Base-by-base conservation (phyloP, 1,284 basidiomycete species). In the Athelia psychrophila region DNA sequence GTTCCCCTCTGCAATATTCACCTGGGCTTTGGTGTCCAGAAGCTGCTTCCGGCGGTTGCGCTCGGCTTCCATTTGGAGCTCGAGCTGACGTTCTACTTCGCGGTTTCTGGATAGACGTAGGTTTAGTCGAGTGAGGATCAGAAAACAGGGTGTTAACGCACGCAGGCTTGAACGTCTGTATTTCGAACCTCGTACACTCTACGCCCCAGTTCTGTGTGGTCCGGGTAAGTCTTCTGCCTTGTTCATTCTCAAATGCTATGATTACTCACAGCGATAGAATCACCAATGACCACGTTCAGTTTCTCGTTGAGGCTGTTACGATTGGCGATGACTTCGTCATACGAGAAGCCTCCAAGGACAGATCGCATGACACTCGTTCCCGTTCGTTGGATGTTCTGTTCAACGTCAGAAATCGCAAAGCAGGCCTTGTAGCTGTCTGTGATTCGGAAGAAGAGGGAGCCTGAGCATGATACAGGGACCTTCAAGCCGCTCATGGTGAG, bases 31-130 rank as follows among this genome's bases (percentile, higher is more conserved):
- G 0, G 79, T 81, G 55, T 81, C 78, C n/a, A 81, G 65, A 12
- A 80, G 68, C 54, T 80, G 77, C 56, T 80, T 80, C 23, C 78
- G 66, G 16, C 79, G 59, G 53, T 80, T 78, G 30, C 79, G 63
- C 54, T 81, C 79, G 1, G 79, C 79, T 59, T 79, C 76, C 78
- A 80, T 80, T 60, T 79, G 78, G 9, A 80, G 68, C 54, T 80
- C 78, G 2, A 80, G 70, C 72, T 80, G 78, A 18, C 75, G 69
- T 74, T 79, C 78, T 10, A 80, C 75, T 56, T 79, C 77, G 18
- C 77, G 68, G 51, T 80, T 80, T 3, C 38, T 42, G 13, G 27
- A 30, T 30, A 42, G 6, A 9, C n/a, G n/a, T n/a, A 42, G 6
- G n/a, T 42, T 42, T n/a, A 42, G n/a, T 42, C n/a, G 38, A 22